Percentiles rank a stretch among this genome's conserved stretches.
Conservation (phyloP, 2,329 filamentous ascomycete species). For the Lasiodiplodia gonubiensis region DNA sequence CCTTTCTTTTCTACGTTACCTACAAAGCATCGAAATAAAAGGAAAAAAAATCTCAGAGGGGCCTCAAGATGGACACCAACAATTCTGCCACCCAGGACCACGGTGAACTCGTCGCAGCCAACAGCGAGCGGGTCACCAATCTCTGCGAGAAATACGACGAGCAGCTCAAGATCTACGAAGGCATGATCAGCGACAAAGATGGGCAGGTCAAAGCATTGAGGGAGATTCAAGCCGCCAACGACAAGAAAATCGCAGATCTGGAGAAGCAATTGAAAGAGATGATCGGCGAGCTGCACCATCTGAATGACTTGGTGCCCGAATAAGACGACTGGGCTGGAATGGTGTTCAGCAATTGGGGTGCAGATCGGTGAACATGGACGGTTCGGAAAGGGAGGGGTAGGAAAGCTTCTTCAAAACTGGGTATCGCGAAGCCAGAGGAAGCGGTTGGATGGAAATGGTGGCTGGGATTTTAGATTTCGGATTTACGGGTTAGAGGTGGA, state of each 20-base stretch:
- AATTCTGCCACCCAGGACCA: neutral
- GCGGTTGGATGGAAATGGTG: neutral
- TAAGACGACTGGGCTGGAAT: neutral
- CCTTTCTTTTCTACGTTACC: neutral
- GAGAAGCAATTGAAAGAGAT: neutral
- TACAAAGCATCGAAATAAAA: neutral
- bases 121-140: neutral
- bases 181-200: neutral
- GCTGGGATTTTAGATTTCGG: neutral
- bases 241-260: neutral
- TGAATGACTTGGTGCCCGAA: neutral
- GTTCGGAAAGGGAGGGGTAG: neutral
- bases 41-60: neutral
- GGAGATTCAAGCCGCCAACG: neutral
- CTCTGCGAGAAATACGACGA: neutral
- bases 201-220: neutral
- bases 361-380: neutral
- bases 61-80: neutral
- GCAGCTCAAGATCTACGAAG: neutral
- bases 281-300: neutral
- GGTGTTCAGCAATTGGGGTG: neutral
- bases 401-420: neutral
- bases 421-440: neutral
- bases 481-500: neutral
- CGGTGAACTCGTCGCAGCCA: neutral